Evolutionary conservation across 371 early-diverging fungal species (phyloP), one percentile per base, ranked within the genome.

Genomic region (Nematocida sp.): DNA sequence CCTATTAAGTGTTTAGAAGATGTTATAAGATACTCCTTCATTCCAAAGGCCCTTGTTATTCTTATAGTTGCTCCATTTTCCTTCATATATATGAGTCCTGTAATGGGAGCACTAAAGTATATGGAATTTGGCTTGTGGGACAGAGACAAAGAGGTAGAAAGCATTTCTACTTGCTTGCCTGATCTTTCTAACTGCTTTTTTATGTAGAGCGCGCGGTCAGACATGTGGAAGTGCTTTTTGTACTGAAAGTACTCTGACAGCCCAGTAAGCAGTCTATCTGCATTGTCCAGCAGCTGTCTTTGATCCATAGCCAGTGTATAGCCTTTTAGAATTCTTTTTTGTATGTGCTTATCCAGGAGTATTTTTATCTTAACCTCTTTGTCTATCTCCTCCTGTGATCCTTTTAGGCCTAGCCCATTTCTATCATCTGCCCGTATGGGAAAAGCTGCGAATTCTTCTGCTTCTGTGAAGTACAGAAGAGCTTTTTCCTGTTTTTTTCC

Each of bases 251-350:
- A 55, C 23, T 56, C 56, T 26, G 56, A 5, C 0, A 67, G 67
- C 1, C 45, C 67, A 0, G 39, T 18, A 9, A 56, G 30, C 7
- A 67, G 32, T 32, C 67, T 38, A 3, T 56, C 57, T 18, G 54
- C 49, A 33, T 67, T 67, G n/a, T 67, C 67, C 20, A 67, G n/a
- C 38, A 67, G 55, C 35, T 56, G 47, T 20, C 47, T 36, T 30
- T 67, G 55, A 47, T 67, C 67, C 32, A 67, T 54, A 4, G 13
- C 50, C 42, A 67, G 67, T 13, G 67, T 38, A 32, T 67, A 32
- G n/a, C 67, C 67, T 56, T 56, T 55, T 45, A 47, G 9, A 3
- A 40, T 36, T 48, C 42, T 36, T 9, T 49, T 49, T 26, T 55
- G 55, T 4, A 67, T 35, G 67, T 67, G 48, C 67, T 45, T 67